Base-by-base conservation (phyloP, 805 yeast species). In the Starmerella vitae region DNA sequence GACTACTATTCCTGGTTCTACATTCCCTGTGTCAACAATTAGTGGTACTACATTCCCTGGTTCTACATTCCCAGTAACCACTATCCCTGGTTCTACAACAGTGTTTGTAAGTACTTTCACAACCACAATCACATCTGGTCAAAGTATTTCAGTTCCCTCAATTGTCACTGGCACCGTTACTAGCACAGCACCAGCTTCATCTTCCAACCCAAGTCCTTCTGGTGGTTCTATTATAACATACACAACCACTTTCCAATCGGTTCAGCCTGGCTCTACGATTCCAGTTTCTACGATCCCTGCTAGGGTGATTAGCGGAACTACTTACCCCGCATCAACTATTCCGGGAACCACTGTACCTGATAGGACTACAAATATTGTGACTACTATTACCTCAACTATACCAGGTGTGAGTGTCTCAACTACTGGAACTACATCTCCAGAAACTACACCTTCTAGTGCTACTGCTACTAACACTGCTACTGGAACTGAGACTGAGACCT, bases 1-100 rank as follows among this genome's bases (percentile, higher is more conserved):
- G 8, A 33, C 45, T 2, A 51, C 52, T 3, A 34, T 45, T 22
- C 50, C 53, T 5, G 50, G 46, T 6, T 30, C 50, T 5, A 39
- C 43, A 3, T 39, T 40, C 20, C 32, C 43, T 3, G 41, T 28
- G n/a, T 26, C 32, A 3, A 36, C 37, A 5, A 30, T 17, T 20
- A 41, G 30, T 20, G 48, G 48, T 13, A 26, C 34, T 5, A 39
- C 46, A 9, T 15, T 45, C 8, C 50, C 49, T 27, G 51, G 50
- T n/a, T 26, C 41, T 1, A 36, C 46, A 14, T 25, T 44, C 18
- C 50, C 48, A 5, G 50, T 39, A 10, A 10, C 36, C 10, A 41
- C 47, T 1, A 43, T 49, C 10, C 42, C 39, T 8, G 37, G 45
- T 2, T 42, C 41, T 13, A 41, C 46, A 8, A 34, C 43, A n/a